Conservation (phyloP, 495 filamentous ascomycete species). For the Achaetomiella virescens region DNA sequence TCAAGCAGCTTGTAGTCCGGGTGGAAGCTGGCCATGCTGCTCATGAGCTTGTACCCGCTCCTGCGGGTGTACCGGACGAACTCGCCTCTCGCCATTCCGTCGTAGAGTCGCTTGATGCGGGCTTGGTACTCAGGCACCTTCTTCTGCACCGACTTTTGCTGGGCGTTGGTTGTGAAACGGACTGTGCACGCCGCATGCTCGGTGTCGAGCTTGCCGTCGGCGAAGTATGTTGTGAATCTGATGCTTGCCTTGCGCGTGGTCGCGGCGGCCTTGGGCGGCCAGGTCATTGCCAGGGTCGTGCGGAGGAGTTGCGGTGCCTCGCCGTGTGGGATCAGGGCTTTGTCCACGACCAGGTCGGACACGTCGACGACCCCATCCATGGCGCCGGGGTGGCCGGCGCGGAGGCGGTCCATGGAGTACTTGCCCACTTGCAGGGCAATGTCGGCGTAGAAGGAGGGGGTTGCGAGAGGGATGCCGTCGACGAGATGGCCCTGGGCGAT, state of each 20-base stretch:
- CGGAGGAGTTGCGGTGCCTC: neutral
- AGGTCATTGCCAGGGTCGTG: constrained; percentile 34
- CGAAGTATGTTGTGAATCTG: neutral
- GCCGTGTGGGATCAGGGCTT: constrained; percentile 39
- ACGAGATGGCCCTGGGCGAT: constrained; percentile 54
- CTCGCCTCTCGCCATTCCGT: neutral
- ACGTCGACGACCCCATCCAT: constrained; percentile 32
- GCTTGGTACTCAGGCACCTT: neutral
- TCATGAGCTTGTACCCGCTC: neutral
- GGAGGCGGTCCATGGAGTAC: constrained; percentile 44
- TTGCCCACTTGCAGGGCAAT: constrained; percentile 53
- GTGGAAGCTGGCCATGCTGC: neutral
- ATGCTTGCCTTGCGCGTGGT: neutral
- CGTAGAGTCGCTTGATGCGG: neutral
- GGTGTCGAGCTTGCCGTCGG: neutral
- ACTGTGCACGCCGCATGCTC: neutral
- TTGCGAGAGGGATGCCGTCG: constrained; percentile 48
- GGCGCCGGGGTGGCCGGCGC: constrained; percentile 25
- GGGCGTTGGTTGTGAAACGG: neutral
- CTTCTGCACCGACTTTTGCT: neutral
- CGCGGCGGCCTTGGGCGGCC: constrained; percentile 36
- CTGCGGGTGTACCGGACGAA: neutral
- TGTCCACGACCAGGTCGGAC: constrained; percentile 44
- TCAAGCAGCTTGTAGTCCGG: neutral
- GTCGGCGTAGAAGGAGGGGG: constrained; percentile 57